phyloP scores from a whole-genome alignment of 2,329 filamentous ascomycete genomes.

The Ceratocystis cacaofunesta region DNA sequence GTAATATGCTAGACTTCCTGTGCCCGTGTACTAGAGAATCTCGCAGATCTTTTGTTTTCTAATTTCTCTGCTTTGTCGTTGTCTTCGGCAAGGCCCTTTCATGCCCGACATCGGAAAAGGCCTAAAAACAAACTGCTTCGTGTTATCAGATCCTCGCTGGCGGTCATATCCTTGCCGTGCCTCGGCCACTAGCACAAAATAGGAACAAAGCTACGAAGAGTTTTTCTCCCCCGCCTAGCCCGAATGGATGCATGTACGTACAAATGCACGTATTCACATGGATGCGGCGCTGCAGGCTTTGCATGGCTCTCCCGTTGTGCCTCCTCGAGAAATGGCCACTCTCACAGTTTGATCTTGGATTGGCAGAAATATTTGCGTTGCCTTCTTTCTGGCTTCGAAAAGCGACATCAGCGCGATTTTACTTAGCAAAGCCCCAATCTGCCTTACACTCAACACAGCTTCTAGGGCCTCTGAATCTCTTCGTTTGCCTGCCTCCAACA shows the following conservation, averaged over 20 bases:
- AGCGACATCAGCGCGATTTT: too few species aligned
- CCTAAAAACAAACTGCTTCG: not conserved
- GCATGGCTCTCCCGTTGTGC: too few species aligned
- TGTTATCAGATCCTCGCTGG: constrained; percentile 1
- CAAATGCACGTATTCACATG: too few species aligned
- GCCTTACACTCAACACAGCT: too few species aligned
- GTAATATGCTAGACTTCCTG: too few species aligned
- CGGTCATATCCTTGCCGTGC: not conserved
- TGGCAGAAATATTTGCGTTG: too few species aligned
- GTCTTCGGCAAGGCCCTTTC: not conserved
- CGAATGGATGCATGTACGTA: not conserved
- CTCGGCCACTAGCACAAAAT: constrained; percentile 5
- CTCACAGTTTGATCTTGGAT: too few species aligned
- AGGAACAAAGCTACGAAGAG: constrained; percentile 5
- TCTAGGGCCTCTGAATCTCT: not conserved
- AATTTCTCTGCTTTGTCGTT: not conserved
- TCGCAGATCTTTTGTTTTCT: not conserved
- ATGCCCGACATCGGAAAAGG: not conserved
- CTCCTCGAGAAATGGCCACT: too few species aligned
- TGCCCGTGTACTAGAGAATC: not conserved
- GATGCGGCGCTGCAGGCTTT: too few species aligned
- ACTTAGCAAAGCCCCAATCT: too few species aligned
- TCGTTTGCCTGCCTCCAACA: not conserved
- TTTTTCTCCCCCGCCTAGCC: not conserved
- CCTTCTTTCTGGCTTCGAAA: too few species aligned